Evolutionary conservation across 768 basidiomycete species (phyloP).

Genomic region (Mycena vitilis): DNA sequence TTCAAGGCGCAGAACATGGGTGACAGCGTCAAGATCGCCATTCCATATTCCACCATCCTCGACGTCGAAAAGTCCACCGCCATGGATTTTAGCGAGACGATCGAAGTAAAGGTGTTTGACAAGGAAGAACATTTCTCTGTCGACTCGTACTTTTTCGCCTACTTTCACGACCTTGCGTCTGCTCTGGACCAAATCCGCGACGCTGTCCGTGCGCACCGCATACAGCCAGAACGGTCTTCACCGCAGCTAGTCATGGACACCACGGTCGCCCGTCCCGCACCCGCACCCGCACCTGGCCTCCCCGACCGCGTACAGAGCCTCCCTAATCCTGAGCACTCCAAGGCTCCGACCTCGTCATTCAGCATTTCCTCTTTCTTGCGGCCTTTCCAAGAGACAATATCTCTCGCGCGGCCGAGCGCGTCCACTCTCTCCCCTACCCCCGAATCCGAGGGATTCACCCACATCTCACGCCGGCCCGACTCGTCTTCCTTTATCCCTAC

Average conservation of each 20-base stretch:
- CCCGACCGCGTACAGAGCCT: conserved; percentile 56
- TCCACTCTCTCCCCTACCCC: conserved; percentile 46
- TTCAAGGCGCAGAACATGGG: conserved; percentile 98
- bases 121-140: conserved; percentile 81
- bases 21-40: conserved; percentile 97
- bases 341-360: conserved; percentile 60
- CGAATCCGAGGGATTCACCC: conserved; percentile 75
- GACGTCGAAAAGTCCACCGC: conserved; percentile 90
- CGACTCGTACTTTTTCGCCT: conserved; percentile 95
- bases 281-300: conserved; percentile 43
- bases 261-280: conserved; percentile 57
- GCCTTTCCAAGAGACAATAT: conserved; percentile 69
- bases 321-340: conserved; percentile 47
- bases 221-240: conserved; percentile 46
- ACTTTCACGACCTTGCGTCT: conserved; percentile 83
- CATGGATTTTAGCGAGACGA: conserved; percentile 96
- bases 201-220: conserved; percentile 71
- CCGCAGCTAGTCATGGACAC: conserved; percentile 67
- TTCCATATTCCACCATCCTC: conserved; percentile 89
- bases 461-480: conserved; percentile 68
- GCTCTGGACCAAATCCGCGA: conserved; percentile 87
- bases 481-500: conserved; percentile 72
- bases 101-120: conserved; percentile 93
- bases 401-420: conserved; percentile 43
- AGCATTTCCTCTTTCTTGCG: conserved; percentile 73